phyloP scores from a whole-genome alignment of 2,329 filamentous ascomycete species.

The Ophiobolus disseminans region DNA sequence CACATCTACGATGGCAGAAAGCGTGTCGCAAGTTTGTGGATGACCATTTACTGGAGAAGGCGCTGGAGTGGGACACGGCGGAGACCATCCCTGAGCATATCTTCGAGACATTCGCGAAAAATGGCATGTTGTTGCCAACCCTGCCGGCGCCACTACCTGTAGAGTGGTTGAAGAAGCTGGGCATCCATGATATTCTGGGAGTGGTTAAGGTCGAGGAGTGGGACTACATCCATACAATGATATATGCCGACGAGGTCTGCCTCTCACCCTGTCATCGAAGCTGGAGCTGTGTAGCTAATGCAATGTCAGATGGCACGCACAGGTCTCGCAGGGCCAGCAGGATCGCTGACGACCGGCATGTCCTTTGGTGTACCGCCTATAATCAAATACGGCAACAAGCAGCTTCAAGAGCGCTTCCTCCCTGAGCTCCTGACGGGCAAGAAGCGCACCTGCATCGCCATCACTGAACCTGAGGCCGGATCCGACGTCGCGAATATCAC shows the following conservation, averaged over 20 bases:
- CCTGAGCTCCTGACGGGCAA: slow-evolving; percentile 71
- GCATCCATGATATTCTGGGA: slow-evolving; percentile 71
- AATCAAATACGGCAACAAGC: slow-evolving; percentile 69
- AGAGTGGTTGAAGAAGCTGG: slow-evolving; percentile 69
- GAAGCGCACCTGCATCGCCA: slow-evolving; percentile 76
- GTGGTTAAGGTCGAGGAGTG: slow-evolving; percentile 74
- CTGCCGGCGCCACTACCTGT: slow-evolving; percentile 73
- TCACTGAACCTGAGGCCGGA: slow-evolving; percentile 78
- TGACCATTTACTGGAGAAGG: slow-evolving; percentile 67
- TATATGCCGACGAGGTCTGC: slow-evolving; percentile 70
- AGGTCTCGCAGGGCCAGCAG: slow-evolving; percentile 69
- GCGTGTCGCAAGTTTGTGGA: slow-evolving; percentile 71
- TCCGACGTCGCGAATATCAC: slow-evolving; percentile 76
- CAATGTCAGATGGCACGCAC: slow-evolving; percentile 65
- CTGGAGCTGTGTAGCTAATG: slow-evolving; percentile 6
- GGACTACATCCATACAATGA: slow-evolving; percentile 73
- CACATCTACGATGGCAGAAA: slow-evolving; percentile 71
- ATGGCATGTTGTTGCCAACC: slow-evolving; percentile 74
- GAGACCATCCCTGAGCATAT: slow-evolving; percentile 70
- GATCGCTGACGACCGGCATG: slow-evolving; percentile 73
- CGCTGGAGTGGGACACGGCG: slow-evolving; percentile 72
- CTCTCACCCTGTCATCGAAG: not conserved
- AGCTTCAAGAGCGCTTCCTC: slow-evolving; percentile 72
- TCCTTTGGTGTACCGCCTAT: slow-evolving; percentile 76
- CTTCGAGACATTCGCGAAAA: slow-evolving; percentile 68